These are phyloP conservation scores for Petrea volubilis DNA, from an alignment of 257 asterid species.

Conservation along the genomic window DNA sequence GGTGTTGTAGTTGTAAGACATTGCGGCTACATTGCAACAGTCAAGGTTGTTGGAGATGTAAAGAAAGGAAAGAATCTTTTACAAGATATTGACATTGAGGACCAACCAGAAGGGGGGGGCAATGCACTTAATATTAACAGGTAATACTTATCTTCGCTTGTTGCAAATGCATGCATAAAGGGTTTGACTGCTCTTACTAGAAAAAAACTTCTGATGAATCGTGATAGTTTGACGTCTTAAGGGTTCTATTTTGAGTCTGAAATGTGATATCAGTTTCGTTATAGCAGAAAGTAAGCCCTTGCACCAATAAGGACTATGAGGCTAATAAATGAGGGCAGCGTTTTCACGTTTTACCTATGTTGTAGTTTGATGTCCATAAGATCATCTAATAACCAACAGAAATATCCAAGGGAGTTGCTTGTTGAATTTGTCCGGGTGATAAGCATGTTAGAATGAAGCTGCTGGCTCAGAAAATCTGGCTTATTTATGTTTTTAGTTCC, in stretches of 20 bases:
- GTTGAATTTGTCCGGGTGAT: conserved; percentile 17
- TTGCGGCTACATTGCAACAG: conserved; percentile 83
- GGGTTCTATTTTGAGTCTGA: background rate
- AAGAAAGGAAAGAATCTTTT: conserved; percentile 46
- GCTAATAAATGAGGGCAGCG: background rate
- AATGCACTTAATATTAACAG: conserved; percentile 93
- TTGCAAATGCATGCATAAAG: conserved; percentile 3
- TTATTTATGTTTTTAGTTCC: background rate
- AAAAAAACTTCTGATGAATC: conserved; percentile 9
- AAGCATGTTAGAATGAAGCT: conserved; percentile 23
- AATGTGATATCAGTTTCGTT: background rate
- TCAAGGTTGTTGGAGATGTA: conserved; percentile 68
- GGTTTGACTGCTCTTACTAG: conserved; percentile 14
- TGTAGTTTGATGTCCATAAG: background rate
- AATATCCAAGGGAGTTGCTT: conserved; percentile 14
- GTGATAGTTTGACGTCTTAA: background rate
- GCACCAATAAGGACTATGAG: background rate
- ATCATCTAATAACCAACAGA: background rate
- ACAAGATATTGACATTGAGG: conserved; percentile 67
- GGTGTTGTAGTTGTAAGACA: conserved; percentile 73
- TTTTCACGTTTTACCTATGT: background rate
- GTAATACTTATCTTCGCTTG: conserved; percentile 39
- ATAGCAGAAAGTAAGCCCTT: conserved; percentile 6
- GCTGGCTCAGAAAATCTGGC: background rate
- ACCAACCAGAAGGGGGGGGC: conserved; percentile 92